phyloP scores from a whole-genome alignment of 2,329 filamentous ascomycete species.

The Plectosphaerella cucumerina region DNA sequence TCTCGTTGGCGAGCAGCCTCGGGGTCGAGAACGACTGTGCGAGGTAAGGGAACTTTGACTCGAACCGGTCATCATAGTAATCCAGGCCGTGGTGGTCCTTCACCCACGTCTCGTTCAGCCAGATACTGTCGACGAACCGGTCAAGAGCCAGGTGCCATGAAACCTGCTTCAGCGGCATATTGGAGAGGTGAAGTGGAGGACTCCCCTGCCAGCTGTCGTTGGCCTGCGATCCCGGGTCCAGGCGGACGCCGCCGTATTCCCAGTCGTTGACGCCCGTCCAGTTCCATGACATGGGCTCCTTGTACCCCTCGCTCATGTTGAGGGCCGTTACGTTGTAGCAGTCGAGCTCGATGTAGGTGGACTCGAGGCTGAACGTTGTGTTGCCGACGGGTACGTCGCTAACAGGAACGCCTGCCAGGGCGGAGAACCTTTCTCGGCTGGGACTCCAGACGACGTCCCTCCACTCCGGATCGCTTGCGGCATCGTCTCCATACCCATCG shows the following conservation, averaged over 20 bases:
- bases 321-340: slow-evolving; percentile 1
- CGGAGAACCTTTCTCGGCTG: neutral
- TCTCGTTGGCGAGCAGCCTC: neutral
- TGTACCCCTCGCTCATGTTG: neutral
- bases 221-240: neutral
- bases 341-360: slow-evolving; percentile 4
- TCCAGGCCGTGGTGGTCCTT: neutral
- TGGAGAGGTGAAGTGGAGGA: neutral
- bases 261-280: too few species aligned
- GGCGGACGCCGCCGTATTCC: too few species aligned
- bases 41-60: too few species aligned
- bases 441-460: neutral
- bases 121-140: slow-evolving; percentile 2
- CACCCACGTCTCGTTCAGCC: neutral
- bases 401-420: slow-evolving; percentile 1
- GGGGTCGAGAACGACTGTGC: too few species aligned
- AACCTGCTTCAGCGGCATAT: neutral
- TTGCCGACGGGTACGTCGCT: neutral
- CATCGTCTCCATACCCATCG: neutral
- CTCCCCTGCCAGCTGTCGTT: slow-evolving; percentile 1
- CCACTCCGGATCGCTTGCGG: neutral
- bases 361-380: slow-evolving; percentile 3
- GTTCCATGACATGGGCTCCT: neutral
- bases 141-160: slow-evolving; percentile 5
- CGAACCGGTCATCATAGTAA: neutral